Evolutionary conservation across 2,329 filamentous ascomycete genomes (phyloP).

Genomic region (Aciculosporium take): DNA sequence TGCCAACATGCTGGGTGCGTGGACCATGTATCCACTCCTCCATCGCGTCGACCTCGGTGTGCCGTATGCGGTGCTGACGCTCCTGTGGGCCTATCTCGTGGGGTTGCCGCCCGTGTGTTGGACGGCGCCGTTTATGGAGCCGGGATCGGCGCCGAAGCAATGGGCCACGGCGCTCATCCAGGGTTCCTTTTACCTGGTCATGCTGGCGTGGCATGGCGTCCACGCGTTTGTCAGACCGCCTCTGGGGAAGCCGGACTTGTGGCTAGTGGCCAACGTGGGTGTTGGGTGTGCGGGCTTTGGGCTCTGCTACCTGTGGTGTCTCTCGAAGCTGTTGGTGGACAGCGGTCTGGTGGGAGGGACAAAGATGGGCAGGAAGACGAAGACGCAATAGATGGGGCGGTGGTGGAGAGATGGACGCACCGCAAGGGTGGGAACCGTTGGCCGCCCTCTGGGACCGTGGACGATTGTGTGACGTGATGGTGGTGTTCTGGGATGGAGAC

Average conservation of each 20-base stretch:
- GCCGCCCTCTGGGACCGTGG: too few species aligned
- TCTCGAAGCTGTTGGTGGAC: slow-evolving; percentile 51
- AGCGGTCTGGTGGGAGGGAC: slow-evolving; percentile 35
- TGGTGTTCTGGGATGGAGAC: too few species aligned
- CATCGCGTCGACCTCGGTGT: slow-evolving; percentile 69
- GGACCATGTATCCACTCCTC: slow-evolving; percentile 89
- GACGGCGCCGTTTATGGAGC: slow-evolving; percentile 48
- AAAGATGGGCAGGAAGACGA: slow-evolving; percentile 21
- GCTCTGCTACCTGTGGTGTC: slow-evolving; percentile 83
- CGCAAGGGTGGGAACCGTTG: too few species aligned
- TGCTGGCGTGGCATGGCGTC: slow-evolving; percentile 68
- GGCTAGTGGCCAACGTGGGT: slow-evolving; percentile 83
- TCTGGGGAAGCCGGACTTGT: slow-evolving; percentile 71
- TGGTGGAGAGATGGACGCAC: too few species aligned
- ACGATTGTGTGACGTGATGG: too few species aligned
- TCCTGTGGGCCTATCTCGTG: slow-evolving; percentile 84
- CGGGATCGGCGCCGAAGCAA: slow-evolving; percentile 17
- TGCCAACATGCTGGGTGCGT: slow-evolving; percentile 75
- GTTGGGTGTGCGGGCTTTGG: slow-evolving; percentile 75
- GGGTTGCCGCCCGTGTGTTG: slow-evolving; percentile 70
- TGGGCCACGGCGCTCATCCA: slow-evolving; percentile 58
- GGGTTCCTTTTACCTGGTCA: slow-evolving; percentile 57
- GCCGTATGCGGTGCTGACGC: slow-evolving; percentile 71
- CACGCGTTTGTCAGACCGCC: slow-evolving; percentile 59
- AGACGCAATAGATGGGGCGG: slow-evolving; percentile 22